Conservation (phyloP, 768 basidiomycete species). For the Tephrocybe rancida region DNA sequence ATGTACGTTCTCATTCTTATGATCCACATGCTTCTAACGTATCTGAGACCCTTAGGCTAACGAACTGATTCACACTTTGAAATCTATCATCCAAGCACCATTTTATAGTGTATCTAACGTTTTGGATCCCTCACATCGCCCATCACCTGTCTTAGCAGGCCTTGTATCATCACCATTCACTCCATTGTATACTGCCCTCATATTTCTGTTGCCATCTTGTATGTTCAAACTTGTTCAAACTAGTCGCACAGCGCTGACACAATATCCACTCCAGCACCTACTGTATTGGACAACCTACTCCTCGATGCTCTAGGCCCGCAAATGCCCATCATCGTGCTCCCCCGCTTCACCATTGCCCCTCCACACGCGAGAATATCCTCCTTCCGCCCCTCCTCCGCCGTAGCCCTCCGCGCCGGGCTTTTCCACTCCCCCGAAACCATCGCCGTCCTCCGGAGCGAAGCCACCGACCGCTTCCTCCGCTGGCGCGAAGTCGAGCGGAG, state of each 20-base stretch:
- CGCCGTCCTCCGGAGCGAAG: conserved; percentile 58
- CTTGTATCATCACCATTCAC: conserved; percentile 60
- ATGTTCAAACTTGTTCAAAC: conserved; percentile 15
- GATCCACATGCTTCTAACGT: conserved; percentile 2
- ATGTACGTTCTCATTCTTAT: conserved; percentile 35
- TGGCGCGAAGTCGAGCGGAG: conserved; percentile 73
- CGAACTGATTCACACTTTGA: conserved; percentile 33
- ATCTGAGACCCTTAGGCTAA: conserved; percentile 28
- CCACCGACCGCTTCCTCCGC: conserved; percentile 67
- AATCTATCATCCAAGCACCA: conserved; percentile 52
- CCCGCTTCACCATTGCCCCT: conserved; percentile 36
- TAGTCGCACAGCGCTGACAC: conserved; percentile 7
- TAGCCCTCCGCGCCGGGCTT: conserved; percentile 57
- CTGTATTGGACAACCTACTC: conserved; percentile 43
- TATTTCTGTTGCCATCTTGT: conserved; percentile 56
- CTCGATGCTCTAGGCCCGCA: conserved; percentile 52
- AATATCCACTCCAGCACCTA: conserved; percentile 31
- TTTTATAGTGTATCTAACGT: conserved; percentile 57
- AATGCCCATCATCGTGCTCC: conserved; percentile 60
- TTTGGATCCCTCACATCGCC: conserved; percentile 52
- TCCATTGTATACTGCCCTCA: conserved; percentile 61
- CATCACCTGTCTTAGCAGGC: conserved; percentile 50
- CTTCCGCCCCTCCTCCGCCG: conserved; percentile 54
- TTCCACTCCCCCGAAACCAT: conserved; percentile 69
- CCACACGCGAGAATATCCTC: conserved; percentile 46